Base-by-base conservation (phyloP, 768 basidiomycete species). In the Agaricus bisporus region DNA sequence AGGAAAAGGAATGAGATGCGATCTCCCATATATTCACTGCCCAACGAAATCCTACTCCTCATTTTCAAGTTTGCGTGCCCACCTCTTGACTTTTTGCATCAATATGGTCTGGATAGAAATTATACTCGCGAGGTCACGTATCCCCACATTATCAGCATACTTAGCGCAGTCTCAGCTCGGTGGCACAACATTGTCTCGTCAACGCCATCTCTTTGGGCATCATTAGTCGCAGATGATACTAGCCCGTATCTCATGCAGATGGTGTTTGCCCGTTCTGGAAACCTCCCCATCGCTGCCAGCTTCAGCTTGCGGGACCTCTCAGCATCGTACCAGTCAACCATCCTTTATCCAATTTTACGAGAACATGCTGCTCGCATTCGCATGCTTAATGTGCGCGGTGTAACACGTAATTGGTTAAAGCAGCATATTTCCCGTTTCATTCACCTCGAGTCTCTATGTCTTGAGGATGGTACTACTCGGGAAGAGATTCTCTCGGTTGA, bases 11-110 rank as follows among this genome's bases (percentile, higher is more conserved):
- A 50, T 17, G 39, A 25, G 18, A 18, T 32, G 12, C 49, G 32
- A 41, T 50, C 49, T 14, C 49, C 49, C n/a, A 50, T 50, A 17
- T 50, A 20, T 18, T 17, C 20, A 15, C 8, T 50, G 28, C 49
- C 49, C 12, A 20, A n/a, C 5, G 49, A 50, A 17, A 32, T 28
- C 6, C 49, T 50, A 12, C 29, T 39, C 10, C 36, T 50, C 17
- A 37, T 50, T 14, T 41, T 50, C 17, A 25, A 42, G 14, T 29
- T 26, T 42, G 39, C 26, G 3, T 41, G 39, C 11, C 36, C 48
- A n/a, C 7, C 15, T 22, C 37, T 9, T n/a, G 26, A 10, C 37
- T 28, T 39, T 9, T 15, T 3, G 37, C 37, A 39, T 6, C 11
- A 4, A 14, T 8, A 17, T 32, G 20, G 39, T 9, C 7, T 41